Evolutionary conservation across 2,329 filamentous ascomycete genomes (phyloP).

Genomic region (Arthroderma sp.): DNA sequence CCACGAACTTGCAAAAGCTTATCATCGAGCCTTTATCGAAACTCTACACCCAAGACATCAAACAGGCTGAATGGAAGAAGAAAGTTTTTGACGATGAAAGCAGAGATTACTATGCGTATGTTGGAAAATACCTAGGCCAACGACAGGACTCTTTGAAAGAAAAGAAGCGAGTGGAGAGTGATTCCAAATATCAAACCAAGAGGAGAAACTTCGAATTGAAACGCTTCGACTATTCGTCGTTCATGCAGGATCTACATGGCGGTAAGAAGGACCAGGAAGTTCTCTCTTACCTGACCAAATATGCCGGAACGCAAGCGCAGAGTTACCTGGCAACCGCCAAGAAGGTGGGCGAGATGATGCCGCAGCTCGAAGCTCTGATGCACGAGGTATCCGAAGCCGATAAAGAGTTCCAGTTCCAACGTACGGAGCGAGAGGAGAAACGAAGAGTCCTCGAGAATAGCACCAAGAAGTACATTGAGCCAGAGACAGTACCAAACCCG

Average conservation of each 20-base stretch:
- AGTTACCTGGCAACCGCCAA: slow-evolving; percentile 72
- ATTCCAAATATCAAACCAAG: slow-evolving; percentile 92
- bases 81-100: slow-evolving; percentile 98
- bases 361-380: slow-evolving; percentile 78
- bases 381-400: slow-evolving; percentile 85
- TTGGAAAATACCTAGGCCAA: slow-evolving; percentile 90
- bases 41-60: slow-evolving; percentile 91
- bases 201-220: slow-evolving; percentile 91
- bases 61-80: slow-evolving; percentile 91
- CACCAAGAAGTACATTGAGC: slow-evolving; percentile 59
- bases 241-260: slow-evolving; percentile 98
- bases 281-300: slow-evolving; percentile 83
- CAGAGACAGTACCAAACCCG: slow-evolving; percentile 45
- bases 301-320: slow-evolving; percentile 78
- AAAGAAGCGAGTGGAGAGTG: slow-evolving; percentile 90
- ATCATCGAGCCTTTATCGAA: slow-evolving; percentile 90
- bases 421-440: slow-evolving; percentile 93
- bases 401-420: slow-evolving; percentile 91
- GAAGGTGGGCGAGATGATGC: slow-evolving; percentile 74
- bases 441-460: slow-evolving; percentile 79
- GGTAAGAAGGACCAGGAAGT: slow-evolving; percentile 98
- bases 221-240: slow-evolving; percentile 96
- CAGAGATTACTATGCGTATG: slow-evolving; percentile 94
- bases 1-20: slow-evolving; percentile 71
- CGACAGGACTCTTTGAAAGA: slow-evolving; percentile 91